phyloP scores from a whole-genome alignment of 2,329 filamentous ascomycete species.

The Ilyonectria destructans region DNA sequence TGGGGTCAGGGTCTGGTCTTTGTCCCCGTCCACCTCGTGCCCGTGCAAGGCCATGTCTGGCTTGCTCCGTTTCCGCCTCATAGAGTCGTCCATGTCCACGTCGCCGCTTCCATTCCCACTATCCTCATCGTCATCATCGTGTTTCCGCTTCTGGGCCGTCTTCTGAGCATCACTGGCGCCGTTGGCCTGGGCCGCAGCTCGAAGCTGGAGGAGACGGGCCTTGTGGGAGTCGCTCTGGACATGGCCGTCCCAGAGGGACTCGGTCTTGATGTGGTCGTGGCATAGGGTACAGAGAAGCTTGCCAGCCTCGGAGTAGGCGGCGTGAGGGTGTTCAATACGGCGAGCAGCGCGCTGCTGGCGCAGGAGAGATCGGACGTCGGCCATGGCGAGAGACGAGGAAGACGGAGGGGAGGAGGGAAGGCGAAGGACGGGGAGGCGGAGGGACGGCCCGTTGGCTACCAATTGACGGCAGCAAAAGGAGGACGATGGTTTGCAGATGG shows the following conservation, averaged over 20 bases:
- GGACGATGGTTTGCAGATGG: background rate
- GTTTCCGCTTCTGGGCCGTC: constrained; percentile 54
- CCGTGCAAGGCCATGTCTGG: constrained; percentile 50
- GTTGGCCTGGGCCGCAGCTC: constrained; percentile 37
- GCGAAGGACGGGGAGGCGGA: constrained; percentile 23
- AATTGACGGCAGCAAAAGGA: constrained; percentile 29
- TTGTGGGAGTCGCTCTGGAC: constrained; percentile 64
- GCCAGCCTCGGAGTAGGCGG: constrained; percentile 78
- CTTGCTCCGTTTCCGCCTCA: constrained; percentile 64
- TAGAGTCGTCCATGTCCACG: constrained; percentile 54
- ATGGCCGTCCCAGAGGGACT: constrained; percentile 79
- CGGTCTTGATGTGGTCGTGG: constrained; percentile 75
- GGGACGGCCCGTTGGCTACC: constrained; percentile 13
- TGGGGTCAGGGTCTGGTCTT: constrained; percentile 55
- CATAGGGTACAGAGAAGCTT: constrained; percentile 80
- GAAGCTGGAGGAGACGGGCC: constrained; percentile 44
- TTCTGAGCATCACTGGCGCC: constrained; percentile 34
- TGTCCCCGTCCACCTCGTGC: constrained; percentile 38
- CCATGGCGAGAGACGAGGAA: constrained; percentile 66
- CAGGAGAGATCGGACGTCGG: constrained; percentile 85
- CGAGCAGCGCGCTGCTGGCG: constrained; percentile 84
- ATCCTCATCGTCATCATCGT: constrained; percentile 51
- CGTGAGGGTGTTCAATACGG: constrained; percentile 79
- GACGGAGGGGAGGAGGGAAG: constrained; percentile 17
- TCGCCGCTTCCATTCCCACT: constrained; percentile 49